Evolutionary conservation across 306 rosid genomes (phyloP).

Genomic region (Fagus crenata): DNA sequence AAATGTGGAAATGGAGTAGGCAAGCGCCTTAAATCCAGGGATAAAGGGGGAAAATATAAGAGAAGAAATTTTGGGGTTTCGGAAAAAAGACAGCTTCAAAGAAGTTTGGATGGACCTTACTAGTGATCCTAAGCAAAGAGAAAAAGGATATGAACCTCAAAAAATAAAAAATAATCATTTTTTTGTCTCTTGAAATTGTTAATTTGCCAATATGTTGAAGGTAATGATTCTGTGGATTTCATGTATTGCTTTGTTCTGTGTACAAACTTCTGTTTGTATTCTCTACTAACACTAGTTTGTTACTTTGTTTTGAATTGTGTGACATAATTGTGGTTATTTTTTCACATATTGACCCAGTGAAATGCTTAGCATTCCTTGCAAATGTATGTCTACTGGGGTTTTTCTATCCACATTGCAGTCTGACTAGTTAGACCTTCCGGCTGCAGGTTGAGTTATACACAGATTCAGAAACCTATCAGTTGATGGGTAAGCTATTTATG

Average conservation of each 20-base stretch:
- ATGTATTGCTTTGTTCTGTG: background rate
- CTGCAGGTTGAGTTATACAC: conserved; percentile 69
- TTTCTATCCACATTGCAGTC: conserved; percentile 20
- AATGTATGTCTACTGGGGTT: conserved; percentile 1
- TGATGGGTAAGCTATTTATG: conserved; percentile 53
- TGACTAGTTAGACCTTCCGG: conserved; percentile 31
- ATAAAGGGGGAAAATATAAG: background rate
- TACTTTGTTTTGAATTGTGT: background rate
- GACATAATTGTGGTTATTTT: background rate
- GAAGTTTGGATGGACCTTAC: background rate
- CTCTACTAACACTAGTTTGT: background rate
- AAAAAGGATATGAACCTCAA: background rate
- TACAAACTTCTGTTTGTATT: background rate
- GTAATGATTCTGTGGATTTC: background rate
- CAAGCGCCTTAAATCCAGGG: background rate
- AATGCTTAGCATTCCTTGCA: conserved; percentile 1
- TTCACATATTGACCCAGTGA: conserved; percentile 9
- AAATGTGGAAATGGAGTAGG: background rate
- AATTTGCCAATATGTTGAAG: background rate
- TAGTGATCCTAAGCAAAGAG: background rate
- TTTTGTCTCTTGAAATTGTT: background rate
- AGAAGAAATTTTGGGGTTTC: background rate
- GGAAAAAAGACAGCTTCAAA: background rate
- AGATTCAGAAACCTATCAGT: conserved; percentile 62
- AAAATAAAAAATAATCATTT: background rate